Conservation (phyloP, 2,329 filamentous ascomycete genomes). For the Fusarium xyrophilum region DNA sequence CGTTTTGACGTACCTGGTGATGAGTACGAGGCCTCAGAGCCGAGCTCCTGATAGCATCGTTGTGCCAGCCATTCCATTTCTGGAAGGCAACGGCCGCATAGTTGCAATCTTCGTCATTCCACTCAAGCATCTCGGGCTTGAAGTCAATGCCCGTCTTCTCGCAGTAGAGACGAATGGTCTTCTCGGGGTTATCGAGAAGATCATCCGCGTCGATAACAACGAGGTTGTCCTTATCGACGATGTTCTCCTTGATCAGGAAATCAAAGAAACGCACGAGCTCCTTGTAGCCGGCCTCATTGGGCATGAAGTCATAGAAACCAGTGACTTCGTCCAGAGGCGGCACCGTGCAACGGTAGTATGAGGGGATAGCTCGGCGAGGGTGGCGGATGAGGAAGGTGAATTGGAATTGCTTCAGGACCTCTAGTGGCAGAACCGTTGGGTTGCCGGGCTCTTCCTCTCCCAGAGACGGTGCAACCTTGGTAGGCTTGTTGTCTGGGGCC, state of each 20-base stretch:
- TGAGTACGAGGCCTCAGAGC: constrained; percentile 74
- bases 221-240: constrained; percentile 76
- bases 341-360: constrained; percentile 92
- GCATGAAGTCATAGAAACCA: constrained; percentile 86
- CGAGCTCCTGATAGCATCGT: constrained; percentile 87
- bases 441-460: constrained; percentile 72
- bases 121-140: constrained; percentile 78
- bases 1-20: constrained; percentile 59
- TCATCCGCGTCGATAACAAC: constrained; percentile 95
- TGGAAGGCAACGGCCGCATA: constrained; percentile 80
- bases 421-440: constrained; percentile 81
- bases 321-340: constrained; percentile 84
- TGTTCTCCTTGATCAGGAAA: constrained; percentile 72
- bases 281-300: constrained; percentile 86
- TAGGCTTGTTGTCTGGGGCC: constrained; percentile 72
- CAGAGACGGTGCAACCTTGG: constrained; percentile 81
- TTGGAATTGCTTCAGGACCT: constrained; percentile 80
- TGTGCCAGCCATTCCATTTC: constrained; percentile 97
- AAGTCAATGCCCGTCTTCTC: constrained; percentile 80
- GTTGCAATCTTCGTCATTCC: constrained; percentile 79
- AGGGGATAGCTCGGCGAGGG: constrained; percentile 88
- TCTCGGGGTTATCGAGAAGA: constrained; percentile 82
- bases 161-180: constrained; percentile 81
- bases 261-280: constrained; percentile 90
- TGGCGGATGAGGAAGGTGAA: constrained; percentile 98